Conservation (phyloP, 2,329 filamentous ascomycete species). For the Venturia oleaginea region DNA sequence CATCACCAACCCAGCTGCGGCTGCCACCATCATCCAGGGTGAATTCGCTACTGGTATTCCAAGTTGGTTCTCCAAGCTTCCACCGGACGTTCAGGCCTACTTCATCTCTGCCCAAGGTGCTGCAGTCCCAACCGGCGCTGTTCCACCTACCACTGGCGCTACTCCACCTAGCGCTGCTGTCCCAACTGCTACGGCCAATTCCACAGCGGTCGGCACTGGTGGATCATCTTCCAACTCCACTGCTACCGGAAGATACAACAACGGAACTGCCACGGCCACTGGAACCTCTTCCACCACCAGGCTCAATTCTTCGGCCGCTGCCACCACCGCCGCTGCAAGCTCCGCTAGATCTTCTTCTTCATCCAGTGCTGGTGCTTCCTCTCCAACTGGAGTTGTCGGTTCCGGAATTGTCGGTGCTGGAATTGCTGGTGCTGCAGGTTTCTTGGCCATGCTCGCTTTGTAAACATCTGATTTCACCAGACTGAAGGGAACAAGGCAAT, state of each 20-base stretch:
- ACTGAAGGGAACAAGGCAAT: not conserved
- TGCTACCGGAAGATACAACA: not conserved
- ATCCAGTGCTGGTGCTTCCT: not conserved
- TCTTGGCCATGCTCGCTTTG: slow-evolving; percentile 35
- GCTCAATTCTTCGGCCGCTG: slow-evolving; percentile 15
- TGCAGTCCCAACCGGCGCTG: no score
- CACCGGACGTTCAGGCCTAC: slow-evolving; percentile 35
- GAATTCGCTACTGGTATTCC: slow-evolving; percentile 36
- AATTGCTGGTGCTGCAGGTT: slow-evolving; percentile 31
- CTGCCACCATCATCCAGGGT: slow-evolving; percentile 33
- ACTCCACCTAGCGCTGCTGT: slow-evolving; percentile 19
- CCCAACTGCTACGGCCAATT: slow-evolving; percentile 13
- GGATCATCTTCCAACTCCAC: slow-evolving; percentile 17
- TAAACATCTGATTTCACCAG: slow-evolving; percentile 19
- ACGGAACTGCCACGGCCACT: not conserved
- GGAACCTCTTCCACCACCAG: slow-evolving; percentile 17
- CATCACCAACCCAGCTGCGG: slow-evolving; percentile 33
- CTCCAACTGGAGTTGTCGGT: slow-evolving; percentile 20
- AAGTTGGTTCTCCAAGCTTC: slow-evolving; percentile 37
- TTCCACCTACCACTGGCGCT: slow-evolving; percentile 20
- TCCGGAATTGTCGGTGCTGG: slow-evolving; percentile 31
- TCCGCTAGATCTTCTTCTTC: no score
- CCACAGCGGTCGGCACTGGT: slow-evolving; percentile 18
- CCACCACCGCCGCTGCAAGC: slow-evolving; percentile 14
- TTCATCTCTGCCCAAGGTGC: slow-evolving; percentile 23